Evolutionary conservation across 495 filamentous ascomycete species (phyloP), one percentile per base, ranked within the genome.

Genomic region (Penicillium samsonianum): DNA sequence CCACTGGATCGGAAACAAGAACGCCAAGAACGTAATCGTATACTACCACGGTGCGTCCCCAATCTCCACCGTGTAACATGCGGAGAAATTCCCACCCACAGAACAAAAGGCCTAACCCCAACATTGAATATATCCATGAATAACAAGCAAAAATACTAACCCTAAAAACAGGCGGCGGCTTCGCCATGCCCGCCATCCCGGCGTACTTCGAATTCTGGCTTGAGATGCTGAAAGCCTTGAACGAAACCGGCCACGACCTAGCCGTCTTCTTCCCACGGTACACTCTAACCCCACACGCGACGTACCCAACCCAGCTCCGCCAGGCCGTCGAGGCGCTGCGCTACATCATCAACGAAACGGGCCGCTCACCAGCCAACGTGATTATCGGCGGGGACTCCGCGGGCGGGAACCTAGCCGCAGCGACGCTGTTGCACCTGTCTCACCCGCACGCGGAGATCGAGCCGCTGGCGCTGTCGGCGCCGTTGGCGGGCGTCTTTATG

Each of bases 311-410:
- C 2, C 85, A 88, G 61, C 72, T 87, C 16, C 72, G 73, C 54
- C 82, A 88, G 68, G 79, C 79, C 19, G 70, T 77, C 52, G 73
- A 72, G 30, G 72, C 76, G 19, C 72, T 89, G n/a, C 72, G 75
- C 12, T 77, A 85, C 67, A 71, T 86, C 42, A 65, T 87, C 45
- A 67, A 62, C 7, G 58, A 71, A 5, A 68, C 69, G 0, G 63
- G 61, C 12, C 73, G 73, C 19, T 65, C 68, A 11, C 80, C 82
- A 0, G 50, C 67, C 8, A 67, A 78, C 53, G 70, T 89, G 28
- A 58, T 80, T 43, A 48, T 89, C 0, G 81, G 70, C 25, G 86
- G 86, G 11, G 86, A 89, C 67, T 87, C 84, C 2, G 86, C 86
- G 0, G 85, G 86, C 53, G 86, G 73, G 2, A 87, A 88, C 59